Evolutionary conservation across 1,284 basidiomycete genomes (phyloP).

Genomic region (Sanghuangporus baumii): DNA sequence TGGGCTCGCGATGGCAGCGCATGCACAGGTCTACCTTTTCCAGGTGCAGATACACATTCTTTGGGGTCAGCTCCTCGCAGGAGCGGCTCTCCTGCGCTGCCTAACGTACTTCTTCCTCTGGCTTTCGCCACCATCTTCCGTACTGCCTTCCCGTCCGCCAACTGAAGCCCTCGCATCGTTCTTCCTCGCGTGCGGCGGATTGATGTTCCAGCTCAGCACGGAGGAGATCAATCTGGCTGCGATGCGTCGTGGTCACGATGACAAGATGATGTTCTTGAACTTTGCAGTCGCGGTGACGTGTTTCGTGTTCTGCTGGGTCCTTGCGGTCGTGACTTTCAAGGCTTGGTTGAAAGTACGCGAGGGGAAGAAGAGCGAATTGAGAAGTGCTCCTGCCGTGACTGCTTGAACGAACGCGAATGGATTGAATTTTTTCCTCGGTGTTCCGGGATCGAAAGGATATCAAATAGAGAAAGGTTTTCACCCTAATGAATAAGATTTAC

Average conservation of each 20-base stretch:
- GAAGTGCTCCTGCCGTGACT: neutral
- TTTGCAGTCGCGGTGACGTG: constrained; percentile 79
- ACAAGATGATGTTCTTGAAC: constrained; percentile 83
- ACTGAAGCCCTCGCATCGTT: constrained; percentile 90
- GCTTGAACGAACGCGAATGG: neutral
- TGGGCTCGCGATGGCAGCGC: constrained; percentile 93
- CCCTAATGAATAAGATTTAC: too few relatives aligned
- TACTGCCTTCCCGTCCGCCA: constrained; percentile 88
- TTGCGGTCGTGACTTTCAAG: constrained; percentile 69
- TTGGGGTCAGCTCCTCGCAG: constrained; percentile 91
- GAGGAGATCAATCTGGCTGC: constrained; percentile 90
- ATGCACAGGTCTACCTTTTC: constrained; percentile 86
- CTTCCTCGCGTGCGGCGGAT: constrained; percentile 82
- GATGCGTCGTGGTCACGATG: constrained; percentile 86
- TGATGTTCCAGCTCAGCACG: constrained; percentile 88
- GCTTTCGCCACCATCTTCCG: constrained; percentile 70
- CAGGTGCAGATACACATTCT: constrained; percentile 87
- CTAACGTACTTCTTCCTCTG: constrained; percentile 94
- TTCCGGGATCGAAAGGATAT: neutral
- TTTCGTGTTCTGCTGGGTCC: constrained; percentile 76
- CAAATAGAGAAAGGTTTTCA: too few relatives aligned
- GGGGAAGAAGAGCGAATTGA: neutral
- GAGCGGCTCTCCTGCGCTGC: constrained; percentile 72
- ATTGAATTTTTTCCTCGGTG: neutral
- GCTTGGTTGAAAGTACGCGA: constrained; percentile 64